A percentile compares a stretch with the other conserved stretches of the same genome.
Evolutionary conservation across 2,329 filamentous ascomycete genomes (phyloP).

Genomic region (Sclerotinia spermophila): DNA sequence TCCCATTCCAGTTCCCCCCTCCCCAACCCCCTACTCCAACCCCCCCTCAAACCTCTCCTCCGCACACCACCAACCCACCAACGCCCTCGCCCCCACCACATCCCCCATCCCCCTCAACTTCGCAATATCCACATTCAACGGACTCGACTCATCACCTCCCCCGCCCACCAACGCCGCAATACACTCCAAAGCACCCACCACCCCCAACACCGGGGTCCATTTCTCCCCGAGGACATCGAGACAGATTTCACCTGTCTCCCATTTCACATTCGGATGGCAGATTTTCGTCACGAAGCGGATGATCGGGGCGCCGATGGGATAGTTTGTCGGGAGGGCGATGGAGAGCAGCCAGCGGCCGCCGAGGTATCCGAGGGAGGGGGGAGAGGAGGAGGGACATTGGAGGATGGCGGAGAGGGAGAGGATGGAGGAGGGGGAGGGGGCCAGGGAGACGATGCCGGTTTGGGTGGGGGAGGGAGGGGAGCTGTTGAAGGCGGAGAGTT

Average conservation of each 20-base stretch:
- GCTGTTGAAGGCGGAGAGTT: conserved; percentile 44
- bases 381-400: conserved; percentile 48
- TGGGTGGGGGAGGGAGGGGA: conserved; percentile 48
- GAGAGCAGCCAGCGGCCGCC: conserved; percentile 77
- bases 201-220: conserved; percentile 84
- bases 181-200: conserved; percentile 69
- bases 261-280: conserved; percentile 77
- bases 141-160: conserved; percentile 65
- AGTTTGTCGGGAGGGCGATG: conserved; percentile 71
- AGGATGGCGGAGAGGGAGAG: conserved; percentile 53
- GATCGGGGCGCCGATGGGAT: conserved; percentile 73
- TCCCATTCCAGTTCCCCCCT: background rate
- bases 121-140: conserved; percentile 76
- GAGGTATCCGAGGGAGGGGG: conserved; percentile 47
- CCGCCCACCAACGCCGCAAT: conserved; percentile 66
- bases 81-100: conserved; percentile 59
- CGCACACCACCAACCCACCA: conserved; percentile 69
- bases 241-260: conserved; percentile 83
- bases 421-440: conserved; percentile 51
- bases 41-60: conserved; percentile 34
- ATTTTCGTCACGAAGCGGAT: conserved; percentile 81
- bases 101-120: conserved; percentile 65
- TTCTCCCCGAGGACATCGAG: conserved; percentile 75
- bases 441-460: conserved; percentile 56
- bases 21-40: conserved; percentile 1